Percentiles rank a stretch among this genome's conserved stretches.
phyloP scores from a whole-genome alignment of 1,284 basidiomycete genomes.

The Puccinia brachypodii region DNA sequence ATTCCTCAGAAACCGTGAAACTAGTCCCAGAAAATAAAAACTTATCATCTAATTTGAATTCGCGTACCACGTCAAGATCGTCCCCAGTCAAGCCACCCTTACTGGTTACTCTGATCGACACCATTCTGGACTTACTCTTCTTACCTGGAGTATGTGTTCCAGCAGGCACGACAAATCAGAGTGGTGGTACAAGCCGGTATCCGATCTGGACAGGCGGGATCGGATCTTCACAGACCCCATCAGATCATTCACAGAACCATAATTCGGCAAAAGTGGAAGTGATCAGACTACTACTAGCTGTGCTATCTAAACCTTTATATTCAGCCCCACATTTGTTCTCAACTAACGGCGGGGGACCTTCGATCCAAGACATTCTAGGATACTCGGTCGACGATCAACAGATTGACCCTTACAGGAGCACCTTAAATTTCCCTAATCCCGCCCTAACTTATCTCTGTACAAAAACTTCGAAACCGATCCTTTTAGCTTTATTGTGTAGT shows the following conservation, averaged over 20 bases:
- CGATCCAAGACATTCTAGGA: slow-evolving; percentile 5
- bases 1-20: slow-evolving; percentile 19
- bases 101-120: slow-evolving; percentile 28
- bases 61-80: background rate
- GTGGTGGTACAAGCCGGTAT: slow-evolving; percentile 1
- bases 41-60: background rate
- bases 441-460: slow-evolving; percentile 33
- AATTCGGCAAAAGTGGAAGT: slow-evolving; percentile 45
- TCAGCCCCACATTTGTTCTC: slow-evolving; percentile 22
- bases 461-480: slow-evolving; percentile 1
- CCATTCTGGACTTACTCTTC: slow-evolving; percentile 43
- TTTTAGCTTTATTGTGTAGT: slow-evolving; percentile 39
- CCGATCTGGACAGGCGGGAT: slow-evolving; percentile 45
- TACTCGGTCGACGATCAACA: background rate
- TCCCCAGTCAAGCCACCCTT: slow-evolving; percentile 9
- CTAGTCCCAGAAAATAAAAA: slow-evolving; percentile 7
- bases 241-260: slow-evolving; percentile 29
- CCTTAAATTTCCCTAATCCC: slow-evolving; percentile 13
- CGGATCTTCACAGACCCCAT: slow-evolving; percentile 24
- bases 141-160: slow-evolving; percentile 41
- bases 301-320: slow-evolving; percentile 44
- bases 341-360: background rate
- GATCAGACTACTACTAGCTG: slow-evolving; percentile 21
- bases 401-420: background rate
- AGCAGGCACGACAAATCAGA: background rate